These are phyloP conservation scores for Golubevia pallescens DNA, from an alignment of 1,284 basidiomycete species.

Conservation along the genomic window DNA sequence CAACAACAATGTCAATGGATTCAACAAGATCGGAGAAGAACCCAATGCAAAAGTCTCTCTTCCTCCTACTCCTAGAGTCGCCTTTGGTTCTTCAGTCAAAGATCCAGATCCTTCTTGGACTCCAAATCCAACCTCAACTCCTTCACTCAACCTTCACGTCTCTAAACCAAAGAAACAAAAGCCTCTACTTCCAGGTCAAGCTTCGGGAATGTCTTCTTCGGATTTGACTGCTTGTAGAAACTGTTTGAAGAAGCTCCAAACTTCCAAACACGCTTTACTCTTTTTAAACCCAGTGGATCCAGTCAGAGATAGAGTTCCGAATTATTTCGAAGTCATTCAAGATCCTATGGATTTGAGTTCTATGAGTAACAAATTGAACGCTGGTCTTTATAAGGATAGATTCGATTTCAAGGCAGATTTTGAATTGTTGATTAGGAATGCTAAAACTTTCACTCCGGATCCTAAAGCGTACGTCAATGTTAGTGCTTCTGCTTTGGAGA, in stretches of 20 bases:
- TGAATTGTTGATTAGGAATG: constrained; percentile 84
- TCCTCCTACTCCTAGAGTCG: constrained; percentile 19
- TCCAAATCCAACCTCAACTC: not conserved
- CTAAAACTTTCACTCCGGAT: constrained; percentile 79
- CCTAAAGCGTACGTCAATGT: constrained; percentile 77
- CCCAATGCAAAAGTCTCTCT: not conserved
- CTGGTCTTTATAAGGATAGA: constrained; percentile 80
- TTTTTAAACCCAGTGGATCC: constrained; percentile 84
- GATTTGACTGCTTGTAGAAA: constrained; percentile 82
- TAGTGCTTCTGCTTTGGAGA: constrained; percentile 78
- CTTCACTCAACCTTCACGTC: too few species aligned
- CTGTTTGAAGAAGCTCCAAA: constrained; percentile 78
- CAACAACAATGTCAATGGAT: constrained; percentile 11
- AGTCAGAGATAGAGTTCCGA: constrained; percentile 58
- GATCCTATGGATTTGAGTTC: constrained; percentile 94
- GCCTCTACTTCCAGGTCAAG: constrained; percentile 67
- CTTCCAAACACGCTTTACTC: constrained; percentile 74
- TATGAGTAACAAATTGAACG: constrained; percentile 83
- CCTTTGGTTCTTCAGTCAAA: constrained; percentile 30
- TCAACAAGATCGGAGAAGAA: too few species aligned
- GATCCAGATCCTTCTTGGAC: constrained; percentile 11
- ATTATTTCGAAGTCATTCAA: constrained; percentile 86
- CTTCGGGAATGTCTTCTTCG: constrained; percentile 78
- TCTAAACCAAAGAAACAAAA: constrained; percentile 66
- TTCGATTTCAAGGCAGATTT: constrained; percentile 86